These are phyloP conservation scores for Cladosporium cucumerinum DNA, from an alignment of 2,329 filamentous ascomycete genomes.

Conservation along the genomic window DNA sequence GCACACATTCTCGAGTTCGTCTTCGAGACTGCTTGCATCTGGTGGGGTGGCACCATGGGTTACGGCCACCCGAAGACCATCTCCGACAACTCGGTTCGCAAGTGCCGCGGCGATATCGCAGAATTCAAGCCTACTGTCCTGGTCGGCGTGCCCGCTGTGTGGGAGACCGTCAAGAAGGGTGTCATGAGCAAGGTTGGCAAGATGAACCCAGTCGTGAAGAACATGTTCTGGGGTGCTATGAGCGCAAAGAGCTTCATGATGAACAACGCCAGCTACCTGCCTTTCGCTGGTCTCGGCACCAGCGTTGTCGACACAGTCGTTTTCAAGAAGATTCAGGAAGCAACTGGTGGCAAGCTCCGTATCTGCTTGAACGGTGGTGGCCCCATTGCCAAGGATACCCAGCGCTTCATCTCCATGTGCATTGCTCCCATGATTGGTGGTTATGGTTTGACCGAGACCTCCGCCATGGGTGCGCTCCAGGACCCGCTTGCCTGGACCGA, in stretches of 20 bases:
- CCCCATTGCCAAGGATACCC: slow-evolving; percentile 81
- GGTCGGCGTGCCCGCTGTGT: slow-evolving; percentile 92
- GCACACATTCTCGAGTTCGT: slow-evolving; percentile 97
- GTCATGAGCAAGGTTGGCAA: slow-evolving; percentile 75
- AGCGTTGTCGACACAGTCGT: slow-evolving; percentile 75
- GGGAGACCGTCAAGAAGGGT: slow-evolving; percentile 97
- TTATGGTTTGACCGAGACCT: slow-evolving; percentile 93
- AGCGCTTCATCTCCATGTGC: slow-evolving; percentile 85
- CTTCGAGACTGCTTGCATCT: slow-evolving; percentile 86
- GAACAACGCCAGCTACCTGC: slow-evolving; percentile 44
- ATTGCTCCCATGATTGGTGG: slow-evolving; percentile 92
- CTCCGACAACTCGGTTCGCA: slow-evolving; percentile 78
- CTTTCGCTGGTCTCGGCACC: slow-evolving; percentile 51
- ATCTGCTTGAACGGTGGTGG: slow-evolving; percentile 94
- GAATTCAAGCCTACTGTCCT: slow-evolving; percentile 87
- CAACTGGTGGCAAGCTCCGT: slow-evolving; percentile 82
- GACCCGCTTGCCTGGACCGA: slow-evolving; percentile 83
- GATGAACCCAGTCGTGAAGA: slow-evolving; percentile 65
- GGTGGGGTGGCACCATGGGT: slow-evolving; percentile 86
- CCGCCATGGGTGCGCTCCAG: slow-evolving; percentile 68
- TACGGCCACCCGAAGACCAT: slow-evolving; percentile 90
- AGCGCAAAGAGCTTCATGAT: slow-evolving; percentile 61
- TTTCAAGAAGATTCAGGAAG: slow-evolving; percentile 86
- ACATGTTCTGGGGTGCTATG: slow-evolving; percentile 72
- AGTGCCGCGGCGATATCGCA: slow-evolving; percentile 90